Evolutionary conservation across 2,329 filamentous ascomycete species (phyloP), one percentile per base, ranked within the genome.

Genomic region (Fusarium cyanostomum): DNA sequence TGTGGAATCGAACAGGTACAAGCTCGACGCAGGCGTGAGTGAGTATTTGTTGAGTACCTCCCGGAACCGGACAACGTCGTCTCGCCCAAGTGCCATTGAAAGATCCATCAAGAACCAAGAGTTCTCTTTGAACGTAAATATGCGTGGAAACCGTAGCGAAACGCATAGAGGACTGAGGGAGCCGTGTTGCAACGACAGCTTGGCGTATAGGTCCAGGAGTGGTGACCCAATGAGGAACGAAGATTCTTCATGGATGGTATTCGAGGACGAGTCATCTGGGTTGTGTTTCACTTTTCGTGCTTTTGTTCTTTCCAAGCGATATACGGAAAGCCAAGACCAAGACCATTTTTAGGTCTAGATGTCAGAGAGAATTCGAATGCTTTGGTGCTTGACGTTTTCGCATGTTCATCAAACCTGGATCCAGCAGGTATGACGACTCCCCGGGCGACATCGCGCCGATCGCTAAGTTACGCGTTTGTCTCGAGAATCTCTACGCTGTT

Each of bases 171-270:
- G 49, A 13, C 37, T 43, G 11, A 53, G 50, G 8, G 50, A 38
- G 1, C 41, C 41, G 11, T 31, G 41, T 21, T 38, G 24, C 8
- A 53, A 8, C n/a, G 50, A 53, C 5, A 53, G 39, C 10, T 46
- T 39, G 16, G 33, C 31, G 11, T 53, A 46, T n/a, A 53, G 9
- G 7, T 31, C 41, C 2, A 37, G 39, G 21, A 53, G 41, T 10
- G 39, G 30, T 8, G 50, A 53, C 4, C 50, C 50, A 21, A 53
- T 24, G n/a, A 53, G 39, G 13, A 53, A 38, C 3, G 50, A 46
- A n/a, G 39, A 30, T 8, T 53, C 50, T 16, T 46, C 26, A 12
- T 53, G 28, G 28, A 38, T 16, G 1, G 31, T 37, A 24, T 13
- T 8, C 1, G n/a, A 5, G 7, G 16, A 16, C 26, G 12, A 26